Evolutionary conservation across 768 basidiomycete species (phyloP).

Genomic region (Rhodotorula babjevae): DNA sequence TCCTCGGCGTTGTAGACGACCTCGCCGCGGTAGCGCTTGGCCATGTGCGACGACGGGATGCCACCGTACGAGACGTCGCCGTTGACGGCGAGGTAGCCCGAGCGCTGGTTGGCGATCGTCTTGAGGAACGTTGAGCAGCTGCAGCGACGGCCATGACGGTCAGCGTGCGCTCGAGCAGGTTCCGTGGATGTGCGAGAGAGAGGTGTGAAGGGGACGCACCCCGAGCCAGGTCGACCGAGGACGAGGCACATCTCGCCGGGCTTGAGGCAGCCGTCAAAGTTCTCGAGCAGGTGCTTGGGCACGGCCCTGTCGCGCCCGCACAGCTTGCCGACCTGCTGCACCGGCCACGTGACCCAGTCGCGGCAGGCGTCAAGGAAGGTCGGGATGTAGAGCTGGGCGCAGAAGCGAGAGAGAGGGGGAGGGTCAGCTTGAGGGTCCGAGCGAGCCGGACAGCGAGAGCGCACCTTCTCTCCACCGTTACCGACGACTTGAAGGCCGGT

Average conservation of each 20-base stretch:
- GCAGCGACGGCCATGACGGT: no score
- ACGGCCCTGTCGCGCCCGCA: slow-evolving; percentile 54
- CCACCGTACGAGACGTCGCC: slow-evolving; percentile 75
- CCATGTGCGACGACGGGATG: slow-evolving; percentile 61
- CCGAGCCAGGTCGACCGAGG: slow-evolving; percentile 47
- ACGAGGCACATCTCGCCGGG: slow-evolving; percentile 67
- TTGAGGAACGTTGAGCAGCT: slow-evolving; percentile 79
- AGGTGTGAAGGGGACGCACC: slow-evolving; percentile 28
- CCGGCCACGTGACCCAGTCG: slow-evolving; percentile 56
- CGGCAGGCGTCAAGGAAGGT: slow-evolving; percentile 50
- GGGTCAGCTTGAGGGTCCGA: not conserved
- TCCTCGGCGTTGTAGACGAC: slow-evolving; percentile 57
- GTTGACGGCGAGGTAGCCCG: slow-evolving; percentile 63
- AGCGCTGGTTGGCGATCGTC: slow-evolving; percentile 67
- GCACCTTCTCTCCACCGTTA: slow-evolving; percentile 49
- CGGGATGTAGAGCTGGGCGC: slow-evolving; percentile 39
- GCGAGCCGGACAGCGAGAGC: not conserved
- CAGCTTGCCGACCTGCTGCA: slow-evolving; percentile 56
- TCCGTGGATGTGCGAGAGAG: no score
- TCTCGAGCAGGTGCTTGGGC: slow-evolving; percentile 56
- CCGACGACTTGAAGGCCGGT: slow-evolving; percentile 47
- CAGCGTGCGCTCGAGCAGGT: no score
- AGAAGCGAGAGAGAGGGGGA: no score
- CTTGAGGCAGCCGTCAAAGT: slow-evolving; percentile 57
- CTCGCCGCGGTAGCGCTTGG: slow-evolving; percentile 41